Base-by-base conservation (phyloP, 2,329 filamentous ascomycete species). In the Monosporascus sp. region DNA sequence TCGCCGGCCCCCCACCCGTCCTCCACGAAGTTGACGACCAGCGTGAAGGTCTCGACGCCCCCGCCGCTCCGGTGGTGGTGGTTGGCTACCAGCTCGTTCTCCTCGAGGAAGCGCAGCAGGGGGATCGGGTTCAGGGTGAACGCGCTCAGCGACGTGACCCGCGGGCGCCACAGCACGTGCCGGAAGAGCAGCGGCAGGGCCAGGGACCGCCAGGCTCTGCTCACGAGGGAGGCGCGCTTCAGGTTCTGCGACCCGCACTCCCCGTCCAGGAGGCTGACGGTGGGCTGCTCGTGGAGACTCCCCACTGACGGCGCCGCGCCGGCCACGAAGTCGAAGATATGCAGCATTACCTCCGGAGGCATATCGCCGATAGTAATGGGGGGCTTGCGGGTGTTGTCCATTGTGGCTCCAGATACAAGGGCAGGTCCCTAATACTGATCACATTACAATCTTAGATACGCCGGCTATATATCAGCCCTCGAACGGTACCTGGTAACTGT, bases 291-390 rank as follows among this genome's bases (percentile, higher is more conserved):
- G 52, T 77, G 73, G 22, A 85, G 67, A 17, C 72, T 71, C 39
- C 60, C 62, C 44, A 74, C 67, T 0, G 83, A 82, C 14, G 78
- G 77, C 9, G 80, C 74, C 2, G 72, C 64, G 0, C 62, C 61
- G 59, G 80, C 76, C 47, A 88, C 72, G 60, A 76, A 77, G n/a
- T 67, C 69, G 60, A 88, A 74, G 58, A 88, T 78, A 3, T 80
- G 73, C 50, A 77, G 66, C 22, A 86, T 68, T 46, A 88, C 70
- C 69, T 89, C 86, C 57, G 80, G 81, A 2, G 85, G 86, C 20
- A 88, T 74, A 25, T 61, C 51, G 25, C 70, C 56, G 62, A 73
- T 66, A 5, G 22, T 50, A 20, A 36, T 17, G 5, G 20, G 20
- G 45, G 49, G 37, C 51, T 15, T 31, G 15, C 15, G 24, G 39